Conservation (phyloP, 495 filamentous ascomycete genomes). For the Niebla homalea region DNA sequence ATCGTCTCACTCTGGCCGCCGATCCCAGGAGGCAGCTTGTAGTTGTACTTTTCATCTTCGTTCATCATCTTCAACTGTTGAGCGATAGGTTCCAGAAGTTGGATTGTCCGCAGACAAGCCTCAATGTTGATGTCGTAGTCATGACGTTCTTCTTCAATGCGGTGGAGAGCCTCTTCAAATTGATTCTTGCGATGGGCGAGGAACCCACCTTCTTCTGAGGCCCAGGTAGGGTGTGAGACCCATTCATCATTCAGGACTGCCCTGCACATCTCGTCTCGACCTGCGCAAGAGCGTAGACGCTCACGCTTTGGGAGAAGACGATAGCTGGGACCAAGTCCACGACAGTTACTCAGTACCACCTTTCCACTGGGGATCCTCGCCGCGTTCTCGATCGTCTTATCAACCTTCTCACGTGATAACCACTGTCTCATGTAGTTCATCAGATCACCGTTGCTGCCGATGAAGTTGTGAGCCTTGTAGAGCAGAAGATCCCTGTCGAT, state of each 20-base stretch:
- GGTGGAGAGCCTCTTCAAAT: constrained; percentile 82
- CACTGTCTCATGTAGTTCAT: constrained; percentile 75
- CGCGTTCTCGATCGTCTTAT: constrained; percentile 66
- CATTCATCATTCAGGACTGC: constrained; percentile 92
- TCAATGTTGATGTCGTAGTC: constrained; percentile 99
- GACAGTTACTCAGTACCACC: constrained; percentile 84
- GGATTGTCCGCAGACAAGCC: constrained; percentile 80
- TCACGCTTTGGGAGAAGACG: constrained; percentile 81
- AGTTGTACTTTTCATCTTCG: constrained; percentile 53
- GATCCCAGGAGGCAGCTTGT: constrained; percentile 66
- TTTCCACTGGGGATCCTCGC: constrained; percentile 57
- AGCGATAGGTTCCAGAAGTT: constrained; percentile 85
- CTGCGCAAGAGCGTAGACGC: constrained; percentile 74
- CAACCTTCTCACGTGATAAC: constrained; percentile 52
- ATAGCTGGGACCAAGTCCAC: constrained; percentile 88
- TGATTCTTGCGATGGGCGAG: constrained; percentile 94
- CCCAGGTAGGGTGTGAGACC: constrained; percentile 98
- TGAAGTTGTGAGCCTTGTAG: constrained; percentile 69
- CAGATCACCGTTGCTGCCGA: constrained; percentile 76
- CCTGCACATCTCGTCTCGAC: constrained; percentile 84
- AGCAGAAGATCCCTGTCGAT: constrained; percentile 71
- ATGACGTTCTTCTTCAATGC: constrained; percentile 95
- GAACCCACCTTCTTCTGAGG: constrained; percentile 95
- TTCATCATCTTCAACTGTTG: constrained; percentile 70
- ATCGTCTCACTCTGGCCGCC: constrained; percentile 92